Evolutionary conservation across 2,329 filamentous ascomycete species (phyloP).

Genomic region (Aspergillus brasiliensis): DNA sequence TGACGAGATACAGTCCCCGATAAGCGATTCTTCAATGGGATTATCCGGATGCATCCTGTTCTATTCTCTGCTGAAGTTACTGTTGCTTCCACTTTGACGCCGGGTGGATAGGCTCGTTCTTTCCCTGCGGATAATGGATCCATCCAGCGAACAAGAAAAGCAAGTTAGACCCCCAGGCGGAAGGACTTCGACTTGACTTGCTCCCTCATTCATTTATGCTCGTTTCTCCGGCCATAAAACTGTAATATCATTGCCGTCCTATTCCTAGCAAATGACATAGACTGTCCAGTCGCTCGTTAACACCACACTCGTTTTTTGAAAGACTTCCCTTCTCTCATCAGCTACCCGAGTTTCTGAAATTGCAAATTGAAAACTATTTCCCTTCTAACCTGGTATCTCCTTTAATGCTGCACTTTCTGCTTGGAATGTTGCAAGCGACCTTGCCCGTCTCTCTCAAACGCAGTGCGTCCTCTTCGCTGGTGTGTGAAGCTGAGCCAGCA

Average conservation of each 20-base stretch:
- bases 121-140: conserved; percentile 12
- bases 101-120: conserved; percentile 10
- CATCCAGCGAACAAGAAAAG: not conserved
- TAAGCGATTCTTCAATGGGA: not conserved
- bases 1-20: not conserved
- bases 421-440: conserved; percentile 14
- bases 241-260: conserved; percentile 11
- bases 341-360: not conserved
- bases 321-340: conserved; percentile 11
- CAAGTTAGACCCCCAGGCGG: not conserved
- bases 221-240: not conserved
- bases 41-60: conserved; percentile 5
- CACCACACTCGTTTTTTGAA: conserved; percentile 16
- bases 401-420: not conserved
- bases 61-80: not conserved
- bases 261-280: conserved; percentile 20
- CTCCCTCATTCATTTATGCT: conserved; percentile 3
- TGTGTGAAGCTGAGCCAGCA: not conserved
- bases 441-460: conserved; percentile 1
- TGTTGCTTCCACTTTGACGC: conserved; percentile 5
- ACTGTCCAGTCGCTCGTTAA: conserved; percentile 13
- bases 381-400: not conserved
- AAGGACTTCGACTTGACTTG: not conserved
- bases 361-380: not conserved
- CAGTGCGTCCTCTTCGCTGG: conserved; percentile 1